Conservation (phyloP, 2,329 filamentous ascomycete species). For the Neodidymelliopsis sp. region DNA sequence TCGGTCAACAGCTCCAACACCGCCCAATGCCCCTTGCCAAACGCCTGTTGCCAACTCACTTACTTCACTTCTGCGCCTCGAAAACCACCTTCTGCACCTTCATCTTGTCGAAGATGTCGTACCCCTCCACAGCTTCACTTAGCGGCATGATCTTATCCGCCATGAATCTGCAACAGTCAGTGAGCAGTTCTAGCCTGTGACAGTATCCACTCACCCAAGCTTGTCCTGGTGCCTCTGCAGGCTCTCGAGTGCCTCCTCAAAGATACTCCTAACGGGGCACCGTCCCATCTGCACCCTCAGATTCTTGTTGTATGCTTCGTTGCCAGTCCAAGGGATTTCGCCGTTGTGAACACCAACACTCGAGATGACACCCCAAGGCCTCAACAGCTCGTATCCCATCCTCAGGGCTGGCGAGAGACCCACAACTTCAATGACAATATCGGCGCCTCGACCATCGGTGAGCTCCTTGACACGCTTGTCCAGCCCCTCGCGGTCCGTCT, state of each 20-base stretch:
- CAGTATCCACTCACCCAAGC: conserved; percentile 48
- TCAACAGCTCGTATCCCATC: conserved; percentile 57
- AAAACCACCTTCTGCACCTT: conserved; percentile 63
- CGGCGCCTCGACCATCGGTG: conserved; percentile 82
- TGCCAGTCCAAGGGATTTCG: conserved; percentile 58
- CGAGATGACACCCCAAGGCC: conserved; percentile 58
- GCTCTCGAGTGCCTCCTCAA: conserved; percentile 55
- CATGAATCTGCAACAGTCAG: conserved; percentile 53
- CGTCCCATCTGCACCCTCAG: conserved; percentile 59
- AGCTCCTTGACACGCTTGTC: conserved; percentile 74
- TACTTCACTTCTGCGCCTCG: conserved; percentile 50
- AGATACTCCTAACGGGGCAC: conserved; percentile 60
- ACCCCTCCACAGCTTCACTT: conserved; percentile 59
- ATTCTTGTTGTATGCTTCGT: conserved; percentile 60
- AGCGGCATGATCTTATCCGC: conserved; percentile 62
- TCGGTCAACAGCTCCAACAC: neutral
- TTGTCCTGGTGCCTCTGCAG: conserved; percentile 59
- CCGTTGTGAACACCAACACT: conserved; percentile 59
- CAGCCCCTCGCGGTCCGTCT: conserved; percentile 69
- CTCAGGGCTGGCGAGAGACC: conserved; percentile 57
- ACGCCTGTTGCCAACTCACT: neutral
- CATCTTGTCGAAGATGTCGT: conserved; percentile 61
- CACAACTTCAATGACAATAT: conserved; percentile 73
- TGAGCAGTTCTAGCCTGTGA: neutral
- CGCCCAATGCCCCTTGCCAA: conserved; percentile 2